Conservation (phyloP, 805 yeast genomes). For the Metschnikowia dekortorum region DNA sequence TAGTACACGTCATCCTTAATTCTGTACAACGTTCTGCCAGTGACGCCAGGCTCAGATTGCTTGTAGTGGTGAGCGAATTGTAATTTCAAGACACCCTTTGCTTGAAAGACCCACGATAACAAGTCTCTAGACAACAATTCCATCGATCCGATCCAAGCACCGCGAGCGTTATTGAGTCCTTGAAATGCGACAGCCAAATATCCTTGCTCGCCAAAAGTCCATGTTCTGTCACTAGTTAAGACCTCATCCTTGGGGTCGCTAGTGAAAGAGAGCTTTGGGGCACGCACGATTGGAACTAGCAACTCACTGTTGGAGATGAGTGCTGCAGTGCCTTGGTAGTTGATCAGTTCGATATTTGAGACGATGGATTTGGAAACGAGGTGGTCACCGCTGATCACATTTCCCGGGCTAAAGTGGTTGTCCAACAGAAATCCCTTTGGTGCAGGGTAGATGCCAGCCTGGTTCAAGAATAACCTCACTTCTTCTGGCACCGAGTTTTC, state of each 20-base stretch:
- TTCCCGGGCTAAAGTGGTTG: constrained; percentile 56
- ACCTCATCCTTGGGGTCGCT: constrained; percentile 39
- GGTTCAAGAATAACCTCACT: constrained; percentile 62
- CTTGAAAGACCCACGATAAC: constrained; percentile 68
- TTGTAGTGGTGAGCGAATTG: constrained; percentile 53
- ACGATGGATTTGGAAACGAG: constrained; percentile 24
- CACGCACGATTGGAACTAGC: constrained; percentile 65
- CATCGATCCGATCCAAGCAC: constrained; percentile 74
- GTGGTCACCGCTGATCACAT: constrained; percentile 29
- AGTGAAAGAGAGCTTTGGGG: constrained; percentile 63
- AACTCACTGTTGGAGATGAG: constrained; percentile 63
- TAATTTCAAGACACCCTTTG: constrained; percentile 57
- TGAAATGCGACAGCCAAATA: constrained; percentile 75
- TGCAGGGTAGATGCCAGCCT: constrained; percentile 79
- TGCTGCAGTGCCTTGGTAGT: constrained; percentile 58
- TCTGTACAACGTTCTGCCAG: constrained; percentile 48
- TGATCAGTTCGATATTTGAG: constrained; percentile 11
- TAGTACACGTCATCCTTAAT: constrained; percentile 68
- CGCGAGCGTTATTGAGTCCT: constrained; percentile 70
- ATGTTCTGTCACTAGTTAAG: constrained; percentile 46
- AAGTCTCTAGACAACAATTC: constrained; percentile 41
- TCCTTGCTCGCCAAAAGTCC: constrained; percentile 83
- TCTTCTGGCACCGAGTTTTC: constrained; percentile 30
- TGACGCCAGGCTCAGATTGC: constrained; percentile 39
- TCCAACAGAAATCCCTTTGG: constrained; percentile 63